Evolutionary conservation across 495 filamentous ascomycete genomes (phyloP).

Genomic region (Symbiotaphrina buchneri): DNA sequence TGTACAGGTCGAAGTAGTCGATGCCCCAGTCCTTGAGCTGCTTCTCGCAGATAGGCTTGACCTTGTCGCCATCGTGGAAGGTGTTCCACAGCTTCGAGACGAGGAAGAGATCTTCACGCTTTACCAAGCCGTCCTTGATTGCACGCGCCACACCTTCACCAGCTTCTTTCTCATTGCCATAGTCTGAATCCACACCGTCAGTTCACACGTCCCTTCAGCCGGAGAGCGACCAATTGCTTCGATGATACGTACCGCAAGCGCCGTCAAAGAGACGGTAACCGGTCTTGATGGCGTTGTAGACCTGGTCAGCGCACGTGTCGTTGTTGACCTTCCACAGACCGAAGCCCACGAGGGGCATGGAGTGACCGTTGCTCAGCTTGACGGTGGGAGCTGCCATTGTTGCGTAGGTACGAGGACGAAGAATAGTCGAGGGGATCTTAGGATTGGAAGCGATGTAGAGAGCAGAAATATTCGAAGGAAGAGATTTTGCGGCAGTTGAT

Average conservation of each 20-base stretch:
- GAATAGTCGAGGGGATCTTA: too few relatives aligned
- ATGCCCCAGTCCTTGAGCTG: slow-evolving; percentile 62
- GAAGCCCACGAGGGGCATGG: slow-evolving; percentile 75
- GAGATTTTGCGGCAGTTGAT: too few relatives aligned
- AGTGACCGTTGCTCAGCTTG: slow-evolving; percentile 59
- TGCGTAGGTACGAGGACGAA: too few relatives aligned
- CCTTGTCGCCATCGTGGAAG: slow-evolving; percentile 54
- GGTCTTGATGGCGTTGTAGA: slow-evolving; percentile 77
- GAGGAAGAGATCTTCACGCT: slow-evolving; percentile 75
- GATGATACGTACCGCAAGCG: slow-evolving; percentile 42
- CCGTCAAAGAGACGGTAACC: slow-evolving; percentile 79
- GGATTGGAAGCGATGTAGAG: too few relatives aligned
- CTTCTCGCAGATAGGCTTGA: slow-evolving; percentile 48
- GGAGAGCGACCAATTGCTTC: background rate
- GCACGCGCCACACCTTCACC: slow-evolving; percentile 73
- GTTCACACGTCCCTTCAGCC: background rate
- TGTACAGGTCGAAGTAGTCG: slow-evolving; percentile 71
- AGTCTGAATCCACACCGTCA: too few relatives aligned
- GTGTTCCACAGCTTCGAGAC: slow-evolving; percentile 86
- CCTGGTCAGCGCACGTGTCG: slow-evolving; percentile 49
- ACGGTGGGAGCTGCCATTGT: too few relatives aligned
- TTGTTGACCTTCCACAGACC: slow-evolving; percentile 77
- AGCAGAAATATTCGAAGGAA: too few relatives aligned
- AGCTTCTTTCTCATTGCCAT: slow-evolving; percentile 70
- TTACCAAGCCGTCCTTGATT: slow-evolving; percentile 69